Conservation (phyloP, 345 rosid species). For the Passiflora organensis region DNA sequence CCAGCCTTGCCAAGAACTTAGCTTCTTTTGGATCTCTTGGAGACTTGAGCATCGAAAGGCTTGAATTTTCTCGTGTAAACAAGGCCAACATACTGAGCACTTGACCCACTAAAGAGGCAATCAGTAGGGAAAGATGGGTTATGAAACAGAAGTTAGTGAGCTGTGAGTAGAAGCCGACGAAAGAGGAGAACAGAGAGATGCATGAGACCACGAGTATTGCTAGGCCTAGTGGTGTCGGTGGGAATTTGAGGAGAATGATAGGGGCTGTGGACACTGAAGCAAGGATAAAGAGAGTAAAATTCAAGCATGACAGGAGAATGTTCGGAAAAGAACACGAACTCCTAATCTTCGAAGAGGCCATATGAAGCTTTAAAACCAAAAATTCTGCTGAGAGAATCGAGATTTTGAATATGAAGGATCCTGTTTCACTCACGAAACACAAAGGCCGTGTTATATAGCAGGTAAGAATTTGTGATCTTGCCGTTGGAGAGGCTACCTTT, state of each 20-base stretch:
- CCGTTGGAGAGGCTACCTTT: constrained; percentile 20
- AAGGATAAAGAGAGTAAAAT: constrained; percentile 46
- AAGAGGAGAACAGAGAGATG: constrained; percentile 46
- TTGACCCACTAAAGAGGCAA: constrained; percentile 44
- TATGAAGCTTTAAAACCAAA: not conserved
- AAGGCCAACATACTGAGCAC: constrained; percentile 31
- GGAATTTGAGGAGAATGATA: constrained; percentile 41
- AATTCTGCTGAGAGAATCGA: not conserved
- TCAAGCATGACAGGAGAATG: constrained; percentile 46
- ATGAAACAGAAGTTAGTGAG: constrained; percentile 39
- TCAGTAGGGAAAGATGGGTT: constrained; percentile 45
- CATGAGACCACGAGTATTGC: constrained; percentile 42
- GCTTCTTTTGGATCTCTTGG: constrained; percentile 48
- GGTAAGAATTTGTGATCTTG: not conserved
- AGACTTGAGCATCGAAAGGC: constrained; percentile 46
- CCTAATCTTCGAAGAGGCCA: constrained; percentile 35
- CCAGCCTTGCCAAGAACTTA: constrained; percentile 54
- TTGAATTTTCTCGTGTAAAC: constrained; percentile 40
- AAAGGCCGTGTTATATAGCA: constrained; percentile 3
- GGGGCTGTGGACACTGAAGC: constrained; percentile 46
- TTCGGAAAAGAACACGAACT: constrained; percentile 53
- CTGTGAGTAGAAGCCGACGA: constrained; percentile 43
- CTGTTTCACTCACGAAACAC: not conserved
- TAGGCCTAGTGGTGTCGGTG: constrained; percentile 55
- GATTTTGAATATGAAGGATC: constrained; percentile 1